phyloP scores from a whole-genome alignment of 805 yeast genomes.

The Candida endomychidarum region DNA sequence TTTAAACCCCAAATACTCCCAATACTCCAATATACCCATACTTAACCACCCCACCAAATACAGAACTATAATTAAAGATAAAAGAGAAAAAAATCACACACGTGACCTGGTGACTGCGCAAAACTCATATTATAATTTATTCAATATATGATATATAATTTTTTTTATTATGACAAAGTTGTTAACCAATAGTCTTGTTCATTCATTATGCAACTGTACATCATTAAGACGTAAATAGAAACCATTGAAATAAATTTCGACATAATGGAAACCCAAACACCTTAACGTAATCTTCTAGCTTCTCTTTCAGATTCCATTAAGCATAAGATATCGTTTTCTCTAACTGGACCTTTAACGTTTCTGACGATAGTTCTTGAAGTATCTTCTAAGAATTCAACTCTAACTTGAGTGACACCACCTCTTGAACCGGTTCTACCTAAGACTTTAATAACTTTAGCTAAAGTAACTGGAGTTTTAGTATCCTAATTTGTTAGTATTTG shows the following conservation, averaged over 20 bases:
- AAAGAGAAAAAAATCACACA: neutral
- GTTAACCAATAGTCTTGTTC: neutral
- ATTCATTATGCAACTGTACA: constrained; percentile 3
- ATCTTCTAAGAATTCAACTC: constrained; percentile 50
- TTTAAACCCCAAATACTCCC: too few relatives aligned
- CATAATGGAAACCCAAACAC: neutral
- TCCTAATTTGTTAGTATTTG: constrained; percentile 20
- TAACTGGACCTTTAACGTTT: constrained; percentile 52
- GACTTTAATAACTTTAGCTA: constrained; percentile 99
- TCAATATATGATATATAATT: constrained; percentile 7
- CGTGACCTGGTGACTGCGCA: constrained; percentile 12
- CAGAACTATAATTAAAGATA: too few relatives aligned
- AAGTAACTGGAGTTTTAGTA: constrained; percentile 87
- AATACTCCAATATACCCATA: too few relatives aligned
- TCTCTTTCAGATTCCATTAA: constrained; percentile 99
- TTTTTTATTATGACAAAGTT: constrained; percentile 6
- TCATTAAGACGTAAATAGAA: neutral
- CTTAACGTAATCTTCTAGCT: constrained; percentile 91
- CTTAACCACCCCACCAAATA: too few relatives aligned
- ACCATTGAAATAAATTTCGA: constrained; percentile 10
- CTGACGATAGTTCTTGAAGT: constrained; percentile 50
- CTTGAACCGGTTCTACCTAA: constrained; percentile 99
- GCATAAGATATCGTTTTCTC: constrained; percentile 88
- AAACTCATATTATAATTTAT: constrained; percentile 4
- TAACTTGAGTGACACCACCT: constrained; percentile 76